Percentiles rank a stretch among this genome's conserved stretches.
Conservation (phyloP, 192 early-diverging fungal genomes). For the Phycomyces blakesleeanus region DNA sequence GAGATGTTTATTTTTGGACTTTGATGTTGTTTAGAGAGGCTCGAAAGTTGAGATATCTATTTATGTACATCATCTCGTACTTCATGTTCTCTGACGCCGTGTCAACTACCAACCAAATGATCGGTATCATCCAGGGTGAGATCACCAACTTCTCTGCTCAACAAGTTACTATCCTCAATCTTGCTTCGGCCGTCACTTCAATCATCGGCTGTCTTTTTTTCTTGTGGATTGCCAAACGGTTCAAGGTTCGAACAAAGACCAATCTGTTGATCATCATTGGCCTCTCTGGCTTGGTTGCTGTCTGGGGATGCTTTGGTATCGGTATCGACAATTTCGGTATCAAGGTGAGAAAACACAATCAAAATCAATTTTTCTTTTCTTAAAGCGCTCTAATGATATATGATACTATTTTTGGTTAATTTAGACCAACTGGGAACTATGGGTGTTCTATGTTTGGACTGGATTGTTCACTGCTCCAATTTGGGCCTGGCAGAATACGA, state of each 20-base stretch:
- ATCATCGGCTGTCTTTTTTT: constrained; percentile 54
- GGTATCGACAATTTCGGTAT: constrained; percentile 51
- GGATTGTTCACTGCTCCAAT: constrained; percentile 62
- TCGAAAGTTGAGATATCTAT: constrained; percentile 47
- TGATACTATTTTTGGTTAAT: background rate
- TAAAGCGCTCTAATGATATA: too few relatives aligned
- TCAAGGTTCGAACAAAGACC: constrained; percentile 45
- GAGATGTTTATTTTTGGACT: background rate
- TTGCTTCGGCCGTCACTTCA: constrained; percentile 52
- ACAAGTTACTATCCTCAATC: constrained; percentile 51
- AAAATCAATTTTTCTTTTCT: too few relatives aligned
- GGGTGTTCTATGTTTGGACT: constrained; percentile 50
- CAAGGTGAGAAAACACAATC: constrained; percentile 1
- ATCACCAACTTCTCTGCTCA: constrained; percentile 45
- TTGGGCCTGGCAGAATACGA: constrained; percentile 52
- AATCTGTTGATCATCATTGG: constrained; percentile 48
- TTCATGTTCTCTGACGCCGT: constrained; percentile 68
- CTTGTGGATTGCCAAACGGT: constrained; percentile 48
- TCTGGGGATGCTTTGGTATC: constrained; percentile 65
- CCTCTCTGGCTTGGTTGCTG: constrained; percentile 49
- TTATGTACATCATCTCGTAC: constrained; percentile 66
- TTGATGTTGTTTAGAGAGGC: constrained; percentile 22
- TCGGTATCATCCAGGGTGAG: constrained; percentile 58
- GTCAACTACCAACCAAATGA: constrained; percentile 49
- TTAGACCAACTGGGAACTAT: constrained; percentile 51